Base-by-base conservation (phyloP, 495 filamentous ascomycete genomes). In the Penicillium paxilli region DNA sequence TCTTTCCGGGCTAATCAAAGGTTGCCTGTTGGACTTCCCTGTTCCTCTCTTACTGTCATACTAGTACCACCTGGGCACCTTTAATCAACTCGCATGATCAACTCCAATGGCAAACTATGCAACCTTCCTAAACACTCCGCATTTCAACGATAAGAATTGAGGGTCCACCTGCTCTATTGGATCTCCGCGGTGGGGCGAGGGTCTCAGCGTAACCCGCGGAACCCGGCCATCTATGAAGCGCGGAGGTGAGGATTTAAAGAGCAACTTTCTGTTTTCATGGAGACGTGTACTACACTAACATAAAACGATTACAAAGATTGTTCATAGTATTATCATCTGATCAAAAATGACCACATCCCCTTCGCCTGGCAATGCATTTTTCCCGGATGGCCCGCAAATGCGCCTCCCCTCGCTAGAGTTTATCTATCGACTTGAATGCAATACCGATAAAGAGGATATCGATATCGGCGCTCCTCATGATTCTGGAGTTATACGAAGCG, bases 351-450 rank as follows among this genome's bases (percentile, higher is more conserved):
- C 61, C 42, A 11, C 44, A 12, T 14, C 20, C 33, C 26, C 33
- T 7, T 61, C 65, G 11, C 67, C 65, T 17, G 63, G 67, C 3
- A 68, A 70, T 33, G 49, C 24, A 9, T 42, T 66, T 40, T 68
- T 63, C 47, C 59, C 59, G 4, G 33, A 62, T 20, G 61, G 60
- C 20, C 67, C 65, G 11, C 47, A 56, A 8, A 70, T 70, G 65
- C 67, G 67, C 8, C 67, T 52, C 40, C 67, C 67, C 0, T 49
- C 50, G 3, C 25, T 70, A 5, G 52, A 52, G 8, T 68, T 59
- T 41, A 54, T 70, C 10, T 66, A 68, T 41, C 58, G 60, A 20
- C 55, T 70, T 0, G 67, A 68, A 54, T 66, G 61, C 35, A 53
- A 59, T 14, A 70, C 65, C 24, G 47, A 42, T 12, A 54, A 51